Percentiles rank a stretch among this genome's conserved stretches.
Conservation (phyloP, 1,284 basidiomycete genomes). For the Leucoagaricus sp. region DNA sequence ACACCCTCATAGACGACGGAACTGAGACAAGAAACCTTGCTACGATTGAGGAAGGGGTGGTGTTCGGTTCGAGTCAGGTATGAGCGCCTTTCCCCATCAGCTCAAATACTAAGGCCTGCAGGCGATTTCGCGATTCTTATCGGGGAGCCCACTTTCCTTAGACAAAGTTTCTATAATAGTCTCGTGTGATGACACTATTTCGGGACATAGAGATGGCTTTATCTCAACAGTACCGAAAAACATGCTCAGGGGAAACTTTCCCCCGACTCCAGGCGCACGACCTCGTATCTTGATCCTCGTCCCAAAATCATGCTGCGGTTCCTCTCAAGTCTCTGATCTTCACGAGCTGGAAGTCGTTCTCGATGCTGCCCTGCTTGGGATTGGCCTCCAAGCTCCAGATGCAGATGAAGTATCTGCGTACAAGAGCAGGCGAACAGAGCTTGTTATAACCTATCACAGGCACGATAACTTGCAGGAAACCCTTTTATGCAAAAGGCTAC, state of each 20-base stretch:
- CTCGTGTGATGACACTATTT: too few relatives aligned
- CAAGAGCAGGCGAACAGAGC: slow-evolving; percentile 35
- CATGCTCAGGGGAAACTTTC: too few relatives aligned
- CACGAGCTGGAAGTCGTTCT: slow-evolving; percentile 41
- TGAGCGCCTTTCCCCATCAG: too few relatives aligned
- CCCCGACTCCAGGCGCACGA: too few relatives aligned
- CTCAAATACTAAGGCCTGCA: too few relatives aligned
- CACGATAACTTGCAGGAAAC: slow-evolving; percentile 25
- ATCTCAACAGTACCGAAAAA: too few relatives aligned
- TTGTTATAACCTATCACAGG: slow-evolving; percentile 46
- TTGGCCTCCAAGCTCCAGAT: slow-evolving; percentile 22
- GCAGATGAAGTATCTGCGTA: slow-evolving; percentile 19
- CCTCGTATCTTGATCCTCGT: slow-evolving; percentile 44
- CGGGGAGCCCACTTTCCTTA: too few relatives aligned
- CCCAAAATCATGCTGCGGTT: not conserved
- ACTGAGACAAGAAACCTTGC: not conserved
- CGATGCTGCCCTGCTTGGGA: slow-evolving; percentile 37
- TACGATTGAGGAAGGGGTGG: not conserved
- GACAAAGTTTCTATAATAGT: too few relatives aligned
- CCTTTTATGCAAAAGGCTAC: slow-evolving; percentile 34
- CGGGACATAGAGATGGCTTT: too few relatives aligned
- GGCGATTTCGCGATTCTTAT: too few relatives aligned
- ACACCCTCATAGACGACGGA: not conserved
- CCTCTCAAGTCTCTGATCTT: slow-evolving; percentile 31
- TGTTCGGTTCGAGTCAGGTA: slow-evolving; percentile 13